Evolutionary conservation across 208 protist genomes (phyloP).

Genomic region (Leishmania gerbilli): DNA sequence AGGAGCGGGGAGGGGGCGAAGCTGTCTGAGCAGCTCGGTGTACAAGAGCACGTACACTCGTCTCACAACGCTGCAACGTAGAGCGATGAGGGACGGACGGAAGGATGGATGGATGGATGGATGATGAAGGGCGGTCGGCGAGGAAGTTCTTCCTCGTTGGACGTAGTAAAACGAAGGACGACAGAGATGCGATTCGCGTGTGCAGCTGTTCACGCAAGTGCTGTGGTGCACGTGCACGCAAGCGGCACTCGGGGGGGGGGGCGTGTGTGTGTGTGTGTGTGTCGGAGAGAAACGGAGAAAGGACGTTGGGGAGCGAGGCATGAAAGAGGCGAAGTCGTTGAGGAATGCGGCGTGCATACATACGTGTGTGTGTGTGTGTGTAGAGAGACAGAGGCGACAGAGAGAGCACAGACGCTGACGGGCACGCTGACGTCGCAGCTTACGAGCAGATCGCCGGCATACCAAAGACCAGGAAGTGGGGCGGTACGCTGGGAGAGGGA

Average conservation of each 20-base stretch:
- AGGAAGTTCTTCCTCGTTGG: background rate
- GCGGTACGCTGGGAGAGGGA: background rate
- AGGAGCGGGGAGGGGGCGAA: background rate
- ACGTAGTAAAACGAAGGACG: background rate
- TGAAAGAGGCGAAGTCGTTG: background rate
- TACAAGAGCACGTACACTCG: background rate
- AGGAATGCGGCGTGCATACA: background rate
- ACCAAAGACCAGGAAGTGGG: background rate
- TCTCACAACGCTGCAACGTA: background rate
- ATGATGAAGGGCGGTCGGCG: background rate
- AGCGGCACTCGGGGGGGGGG: background rate
- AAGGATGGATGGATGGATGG: background rate
- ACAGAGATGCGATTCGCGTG: background rate
- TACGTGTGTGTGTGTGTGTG: background rate
- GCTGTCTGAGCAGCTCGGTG: background rate
- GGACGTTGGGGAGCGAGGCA: background rate
- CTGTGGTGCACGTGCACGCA: background rate
- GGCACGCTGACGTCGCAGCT: background rate
- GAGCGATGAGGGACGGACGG: background rate
- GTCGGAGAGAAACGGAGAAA: background rate
- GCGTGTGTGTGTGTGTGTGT: no score
- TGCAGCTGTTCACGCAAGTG: background rate
- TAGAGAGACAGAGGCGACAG: background rate
- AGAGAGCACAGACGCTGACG: background rate
- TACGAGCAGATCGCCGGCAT: background rate